These are phyloP conservation scores for Colletotrichum limetticola DNA, from an alignment of 2,329 filamentous ascomycete genomes.

Conservation along the genomic window DNA sequence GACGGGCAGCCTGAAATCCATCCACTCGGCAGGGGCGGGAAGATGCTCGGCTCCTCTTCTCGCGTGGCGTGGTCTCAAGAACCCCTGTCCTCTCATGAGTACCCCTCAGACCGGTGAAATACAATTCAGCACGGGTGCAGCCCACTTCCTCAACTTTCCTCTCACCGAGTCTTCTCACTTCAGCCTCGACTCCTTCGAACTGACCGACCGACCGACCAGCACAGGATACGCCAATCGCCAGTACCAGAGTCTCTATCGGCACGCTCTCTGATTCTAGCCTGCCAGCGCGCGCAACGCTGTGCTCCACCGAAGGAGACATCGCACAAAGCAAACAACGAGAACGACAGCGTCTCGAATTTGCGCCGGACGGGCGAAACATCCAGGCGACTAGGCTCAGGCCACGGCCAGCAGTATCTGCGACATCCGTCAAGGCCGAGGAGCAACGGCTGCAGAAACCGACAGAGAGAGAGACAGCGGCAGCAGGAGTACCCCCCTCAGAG, in stretches of 20 bases:
- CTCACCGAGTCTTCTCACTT: constrained; percentile 54
- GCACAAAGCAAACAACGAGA: constrained; percentile 29
- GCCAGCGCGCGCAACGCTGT: constrained; percentile 29
- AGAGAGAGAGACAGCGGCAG: constrained; percentile 27
- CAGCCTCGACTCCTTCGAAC: constrained; percentile 44
- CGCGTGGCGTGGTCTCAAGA: constrained; percentile 36
- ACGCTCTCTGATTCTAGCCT: constrained; percentile 32
- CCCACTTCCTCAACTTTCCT: constrained; percentile 45
- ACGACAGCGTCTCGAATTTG: constrained; percentile 19
- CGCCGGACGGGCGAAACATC: constrained; percentile 17
- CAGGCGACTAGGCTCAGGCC: constrained; percentile 23
- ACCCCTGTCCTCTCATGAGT: constrained; percentile 45
- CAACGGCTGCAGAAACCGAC: constrained; percentile 6
- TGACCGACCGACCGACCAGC: constrained; percentile 35
- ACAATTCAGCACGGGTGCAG: constrained; percentile 51
- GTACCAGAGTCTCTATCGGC: constrained; percentile 34
- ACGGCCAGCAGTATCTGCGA: constrained; percentile 26
- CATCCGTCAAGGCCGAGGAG: constrained; percentile 9
- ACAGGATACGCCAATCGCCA: constrained; percentile 35
- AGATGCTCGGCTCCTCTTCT: constrained; percentile 36
- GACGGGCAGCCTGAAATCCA: constrained; percentile 34
- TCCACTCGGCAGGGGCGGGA: constrained; percentile 36
- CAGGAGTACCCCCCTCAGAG: not conserved
- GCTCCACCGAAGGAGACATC: constrained; percentile 34
- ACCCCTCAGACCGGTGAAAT: constrained; percentile 55